phyloP scores from a whole-genome alignment of 75 land plant species.

The Pinus tabuliformis region DNA sequence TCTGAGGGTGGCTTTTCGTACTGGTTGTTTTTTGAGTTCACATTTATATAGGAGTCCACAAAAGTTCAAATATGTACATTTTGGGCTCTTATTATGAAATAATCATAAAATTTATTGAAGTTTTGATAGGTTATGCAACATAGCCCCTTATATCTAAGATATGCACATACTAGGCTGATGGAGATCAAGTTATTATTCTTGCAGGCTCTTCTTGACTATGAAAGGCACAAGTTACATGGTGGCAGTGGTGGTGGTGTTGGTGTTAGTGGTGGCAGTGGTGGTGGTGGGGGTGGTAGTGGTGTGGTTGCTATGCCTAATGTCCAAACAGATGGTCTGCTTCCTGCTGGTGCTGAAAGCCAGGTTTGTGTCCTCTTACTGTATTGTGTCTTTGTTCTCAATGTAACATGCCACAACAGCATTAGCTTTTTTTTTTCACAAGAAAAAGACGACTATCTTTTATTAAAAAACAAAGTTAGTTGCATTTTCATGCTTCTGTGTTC shows the following conservation, averaged over 20 bases:
- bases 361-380: not conserved
- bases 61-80: not conserved
- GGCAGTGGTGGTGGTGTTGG: constrained; percentile 18
- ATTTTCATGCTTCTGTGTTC: too few species aligned
- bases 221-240: constrained; percentile 52
- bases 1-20: not conserved
- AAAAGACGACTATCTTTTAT: too few species aligned
- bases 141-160: not conserved
- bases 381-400: not conserved
- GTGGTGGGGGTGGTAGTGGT: constrained; percentile 3
- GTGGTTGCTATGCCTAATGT: not conserved
- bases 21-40: not conserved
- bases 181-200: not conserved
- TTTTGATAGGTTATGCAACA: not conserved
- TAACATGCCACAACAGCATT: not conserved
- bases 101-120: not conserved
- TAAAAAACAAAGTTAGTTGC: too few species aligned
- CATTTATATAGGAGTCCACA: not conserved
- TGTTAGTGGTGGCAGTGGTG: not conserved
- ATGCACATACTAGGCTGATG: not conserved
- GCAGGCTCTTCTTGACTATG: constrained; percentile 92
- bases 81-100: not conserved
- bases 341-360: not conserved
- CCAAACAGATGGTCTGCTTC: constrained; percentile 9
- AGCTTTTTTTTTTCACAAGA: not conserved